phyloP scores from a whole-genome alignment of 73 alveolate genomes.

The Durusdinium trenchii region DNA sequence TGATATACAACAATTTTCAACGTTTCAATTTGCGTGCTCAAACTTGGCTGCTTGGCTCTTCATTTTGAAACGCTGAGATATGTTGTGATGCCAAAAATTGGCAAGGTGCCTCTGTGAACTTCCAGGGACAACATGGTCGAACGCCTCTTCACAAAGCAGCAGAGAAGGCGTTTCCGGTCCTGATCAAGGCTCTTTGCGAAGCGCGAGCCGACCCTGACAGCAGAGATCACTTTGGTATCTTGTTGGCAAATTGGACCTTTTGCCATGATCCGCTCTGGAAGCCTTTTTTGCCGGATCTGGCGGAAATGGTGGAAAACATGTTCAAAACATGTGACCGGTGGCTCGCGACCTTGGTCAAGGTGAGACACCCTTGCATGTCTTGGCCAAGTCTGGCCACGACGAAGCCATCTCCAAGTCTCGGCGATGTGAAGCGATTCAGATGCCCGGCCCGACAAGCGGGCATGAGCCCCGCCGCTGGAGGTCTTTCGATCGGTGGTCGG shows the following conservation, averaged over 20 bases:
- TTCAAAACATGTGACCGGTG: not conserved
- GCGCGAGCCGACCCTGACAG: constrained; percentile 86
- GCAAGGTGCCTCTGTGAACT: constrained; percentile 90
- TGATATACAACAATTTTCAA: no score
- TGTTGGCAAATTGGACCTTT: not conserved
- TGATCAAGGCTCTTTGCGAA: constrained; percentile 82
- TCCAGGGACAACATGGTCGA: constrained; percentile 82
- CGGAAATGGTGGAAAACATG: not conserved
- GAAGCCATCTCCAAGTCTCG: constrained; percentile 59
- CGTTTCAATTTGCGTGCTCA: no score
- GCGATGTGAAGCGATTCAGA: constrained; percentile 87
- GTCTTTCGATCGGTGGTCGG: no score
- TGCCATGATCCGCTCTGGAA: no score
- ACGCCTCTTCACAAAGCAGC: constrained; percentile 92
- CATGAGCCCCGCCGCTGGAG: no score
- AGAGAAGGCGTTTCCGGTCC: constrained; percentile 65
- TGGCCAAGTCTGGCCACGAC: constrained; percentile 82
- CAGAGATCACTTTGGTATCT: constrained; percentile 75
- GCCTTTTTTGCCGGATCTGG: not conserved
- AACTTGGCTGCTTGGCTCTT: no score
- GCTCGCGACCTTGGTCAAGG: constrained; percentile 35
- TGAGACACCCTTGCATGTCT: constrained; percentile 81
- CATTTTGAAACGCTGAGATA: no score
- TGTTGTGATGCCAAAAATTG: no score
- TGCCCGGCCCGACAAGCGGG: no score